Conservation (phyloP, 1,284 basidiomycete species). For the Stereum hirsutum region DNA sequence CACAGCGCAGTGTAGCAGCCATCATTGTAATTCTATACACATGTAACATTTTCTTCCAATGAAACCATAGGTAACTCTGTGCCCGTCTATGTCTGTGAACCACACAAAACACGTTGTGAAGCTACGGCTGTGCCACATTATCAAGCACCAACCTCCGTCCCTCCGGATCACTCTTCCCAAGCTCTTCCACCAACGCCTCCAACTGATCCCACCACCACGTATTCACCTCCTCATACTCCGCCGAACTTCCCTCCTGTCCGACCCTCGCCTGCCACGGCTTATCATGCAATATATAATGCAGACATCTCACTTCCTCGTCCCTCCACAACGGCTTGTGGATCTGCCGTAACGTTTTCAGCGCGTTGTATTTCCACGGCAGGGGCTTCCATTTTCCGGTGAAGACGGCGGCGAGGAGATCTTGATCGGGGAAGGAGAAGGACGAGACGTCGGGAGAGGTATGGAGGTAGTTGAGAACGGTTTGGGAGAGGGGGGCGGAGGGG, state of each 20-base stretch:
- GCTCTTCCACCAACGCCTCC: slow-evolving; percentile 37
- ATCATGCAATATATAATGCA: slow-evolving; percentile 69
- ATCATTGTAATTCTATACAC: too few species aligned
- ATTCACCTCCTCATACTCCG: slow-evolving; percentile 41
- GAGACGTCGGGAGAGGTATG: slow-evolving; percentile 59
- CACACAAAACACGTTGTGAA: neutral
- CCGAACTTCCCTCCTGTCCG: slow-evolving; percentile 19
- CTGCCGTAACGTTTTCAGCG: slow-evolving; percentile 67
- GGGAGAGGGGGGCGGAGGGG: slow-evolving; percentile 55
- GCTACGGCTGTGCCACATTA: slow-evolving; percentile 33
- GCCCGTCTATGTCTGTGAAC: neutral
- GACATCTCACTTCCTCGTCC: slow-evolving; percentile 67
- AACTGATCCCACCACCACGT: slow-evolving; percentile 75
- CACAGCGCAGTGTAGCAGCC: neutral
- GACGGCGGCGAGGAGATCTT: slow-evolving; percentile 80
- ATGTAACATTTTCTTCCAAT: neutral
- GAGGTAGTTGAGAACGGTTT: slow-evolving; percentile 51
- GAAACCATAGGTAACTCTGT: neutral
- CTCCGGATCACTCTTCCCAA: slow-evolving; percentile 34
- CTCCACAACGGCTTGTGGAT: slow-evolving; percentile 69
- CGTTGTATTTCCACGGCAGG: slow-evolving; percentile 80
- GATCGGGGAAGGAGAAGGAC: slow-evolving; percentile 82
- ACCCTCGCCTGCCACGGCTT: slow-evolving; percentile 65
- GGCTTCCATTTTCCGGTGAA: slow-evolving; percentile 73
- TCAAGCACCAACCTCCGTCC: slow-evolving; percentile 44